Base-by-base conservation (phyloP, 768 basidiomycete species). In the Pisolithus orientalis region DNA sequence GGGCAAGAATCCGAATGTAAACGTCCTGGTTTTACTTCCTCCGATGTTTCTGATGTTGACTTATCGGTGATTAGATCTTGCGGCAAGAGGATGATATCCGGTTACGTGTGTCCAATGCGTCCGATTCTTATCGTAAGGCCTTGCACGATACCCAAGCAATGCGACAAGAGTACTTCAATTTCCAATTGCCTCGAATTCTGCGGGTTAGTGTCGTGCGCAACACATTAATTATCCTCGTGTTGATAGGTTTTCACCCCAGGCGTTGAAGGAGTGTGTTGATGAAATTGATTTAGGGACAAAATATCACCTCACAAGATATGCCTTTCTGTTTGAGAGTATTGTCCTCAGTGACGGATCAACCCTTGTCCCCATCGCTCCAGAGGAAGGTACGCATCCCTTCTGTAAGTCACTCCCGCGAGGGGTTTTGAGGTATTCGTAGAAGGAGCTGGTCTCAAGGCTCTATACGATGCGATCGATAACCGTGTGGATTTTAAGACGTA, bases 271-370 rank as follows among this genome's bases (percentile, higher is more conserved):
- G 66, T 91, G 91, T 61, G 82, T 90, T 25, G 95, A 97, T 62
- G 96, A 99, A 69, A 84, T 97, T 50, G 96, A 99, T 67, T 75
- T 96, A 42, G 96, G 94, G n/a, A 94, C 91, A 4, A 95, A 98
- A 69, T 99, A 97, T 68, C 95, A 98, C 68, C 75, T 98, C 44
- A 87, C 92, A 0, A 80, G 94, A 69, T 98, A 96, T 67, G 90
- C 93, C 1, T 98, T 92, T 71, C 72, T 98, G 24, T 94, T 89
- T 61, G 96, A 99, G 69, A 90, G 85, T 59, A 86, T 90, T 25
- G 79, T 96, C 2, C 74, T 98, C 17, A 87, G 82, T 59, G 96
- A 99, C 55, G 96, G 93, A 2, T 79, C 85, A 1, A 88, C 88
- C 2, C 71, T 99, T 24, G 81, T 83, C 31, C 83, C 90, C 40